Conservation (phyloP, 768 basidiomycete species). For the Austroboletus festivus region DNA sequence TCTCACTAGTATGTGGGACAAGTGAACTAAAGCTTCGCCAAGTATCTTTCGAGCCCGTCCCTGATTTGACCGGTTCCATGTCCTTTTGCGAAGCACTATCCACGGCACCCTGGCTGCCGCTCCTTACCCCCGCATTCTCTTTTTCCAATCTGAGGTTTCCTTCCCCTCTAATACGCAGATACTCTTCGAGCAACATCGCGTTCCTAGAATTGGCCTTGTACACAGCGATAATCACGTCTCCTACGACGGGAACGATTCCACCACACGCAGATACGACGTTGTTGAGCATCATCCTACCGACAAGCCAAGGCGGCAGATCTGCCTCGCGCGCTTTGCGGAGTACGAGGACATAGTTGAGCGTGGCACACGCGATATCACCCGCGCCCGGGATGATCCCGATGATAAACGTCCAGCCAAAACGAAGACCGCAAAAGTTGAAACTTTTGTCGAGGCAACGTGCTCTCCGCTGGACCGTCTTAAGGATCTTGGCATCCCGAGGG, state of each 20-base stretch:
- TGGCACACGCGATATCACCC: conserved; percentile 61
- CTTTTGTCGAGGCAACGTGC: conserved; percentile 89
- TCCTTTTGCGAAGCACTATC: conserved; percentile 32
- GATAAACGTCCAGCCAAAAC: conserved; percentile 85
- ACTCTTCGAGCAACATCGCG: conserved; percentile 82
- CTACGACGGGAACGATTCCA: conserved; percentile 68
- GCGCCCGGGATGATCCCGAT: conserved; percentile 71
- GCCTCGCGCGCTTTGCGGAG: conserved; percentile 72
- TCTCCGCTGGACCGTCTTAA: conserved; percentile 69
- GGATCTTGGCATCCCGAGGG: conserved; percentile 66
- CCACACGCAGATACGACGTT: conserved; percentile 64
- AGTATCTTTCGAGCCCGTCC: conserved; percentile 42
- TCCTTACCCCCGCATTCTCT: conserved; percentile 28
- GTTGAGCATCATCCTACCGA: conserved; percentile 73
- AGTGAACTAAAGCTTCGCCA: conserved; percentile 29
- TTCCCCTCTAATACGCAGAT: conserved; percentile 71
- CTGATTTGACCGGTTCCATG: conserved; percentile 49
- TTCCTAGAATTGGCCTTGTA: conserved; percentile 92
- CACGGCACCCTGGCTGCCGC: conserved; percentile 8
- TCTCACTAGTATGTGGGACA: conserved; percentile 12
- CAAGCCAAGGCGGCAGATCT: conserved; percentile 66
- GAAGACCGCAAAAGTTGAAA: conserved; percentile 73
- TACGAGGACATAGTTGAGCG: conserved; percentile 73
- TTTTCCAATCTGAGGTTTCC: conserved; percentile 57
- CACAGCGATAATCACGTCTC: conserved; percentile 71